Percentiles rank a stretch among this genome's conserved stretches.
These are phyloP conservation scores for Tulasnella sp. DNA, from an alignment of 768 basidiomycete genomes.

Conservation along the genomic window DNA sequence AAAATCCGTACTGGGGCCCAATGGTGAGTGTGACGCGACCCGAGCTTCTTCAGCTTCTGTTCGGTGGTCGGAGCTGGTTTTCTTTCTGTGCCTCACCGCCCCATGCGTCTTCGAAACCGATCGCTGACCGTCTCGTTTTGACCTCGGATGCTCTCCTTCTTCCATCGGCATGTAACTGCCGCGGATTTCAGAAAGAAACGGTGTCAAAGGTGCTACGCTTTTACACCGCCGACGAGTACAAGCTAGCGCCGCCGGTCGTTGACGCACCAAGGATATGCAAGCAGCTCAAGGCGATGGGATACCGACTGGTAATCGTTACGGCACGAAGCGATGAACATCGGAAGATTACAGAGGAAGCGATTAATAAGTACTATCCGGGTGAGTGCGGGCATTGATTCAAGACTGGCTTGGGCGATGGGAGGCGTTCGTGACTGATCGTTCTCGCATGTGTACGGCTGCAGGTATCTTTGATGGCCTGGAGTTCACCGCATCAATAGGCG, in stretches of 20 bases:
- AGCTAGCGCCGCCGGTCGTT: slow-evolving; percentile 50
- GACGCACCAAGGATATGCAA: slow-evolving; percentile 60
- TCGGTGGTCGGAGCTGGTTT: not conserved
- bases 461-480: slow-evolving; percentile 52
- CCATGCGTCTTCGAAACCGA: not conserved
- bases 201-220: slow-evolving; percentile 57
- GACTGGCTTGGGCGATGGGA: not conserved
- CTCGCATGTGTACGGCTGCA: slow-evolving; percentile 32
- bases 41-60: slow-evolving; percentile 1
- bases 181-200: slow-evolving; percentile 44
- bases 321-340: slow-evolving; percentile 58
- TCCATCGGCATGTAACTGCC: not conserved
- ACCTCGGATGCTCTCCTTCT: not conserved
- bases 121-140: slow-evolving; percentile 1
- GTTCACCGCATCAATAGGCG: slow-evolving; percentile 16
- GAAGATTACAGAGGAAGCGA: slow-evolving; percentile 63
- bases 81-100: slow-evolving; percentile 8
- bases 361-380: slow-evolving; percentile 63
- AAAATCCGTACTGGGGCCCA: slow-evolving; percentile 62
- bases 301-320: slow-evolving; percentile 68
- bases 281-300: slow-evolving; percentile 59
- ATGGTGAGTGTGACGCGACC: slow-evolving; percentile 23
- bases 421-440: not conserved
- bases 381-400: slow-evolving; percentile 31
- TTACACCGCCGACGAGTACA: slow-evolving; percentile 52